Base-by-base conservation (phyloP, 495 filamentous ascomycete species). In the Podospora pseudocomata region DNA sequence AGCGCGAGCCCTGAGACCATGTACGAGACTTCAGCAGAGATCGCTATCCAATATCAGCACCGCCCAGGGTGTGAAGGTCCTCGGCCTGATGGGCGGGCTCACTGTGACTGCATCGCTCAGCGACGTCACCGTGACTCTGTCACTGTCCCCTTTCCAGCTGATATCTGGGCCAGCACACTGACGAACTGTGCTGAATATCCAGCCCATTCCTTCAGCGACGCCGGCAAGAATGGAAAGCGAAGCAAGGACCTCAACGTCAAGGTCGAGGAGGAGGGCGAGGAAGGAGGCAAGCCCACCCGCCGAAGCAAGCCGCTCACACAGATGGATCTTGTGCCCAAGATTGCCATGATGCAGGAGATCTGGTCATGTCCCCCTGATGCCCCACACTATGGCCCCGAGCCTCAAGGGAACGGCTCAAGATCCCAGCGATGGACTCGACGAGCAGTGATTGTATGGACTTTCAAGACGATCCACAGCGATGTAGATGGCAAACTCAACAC, bases 281-380 rank as follows among this genome's bases (percentile, higher is more conserved):
- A 68, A 18, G 62, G 44, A 16, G 30, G 61, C n/a, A 69, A 56
- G 19, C 39, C 64, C 19, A 53, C 54, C 26, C 19, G 61, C 16
- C 54, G 66, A 26, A 30, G 34, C n/a, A 70, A 34, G 34, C 70
- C 65, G 67, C 76, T 65, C 44, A 80, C 81, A 15, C 81, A 80
- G 27, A 83, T 81, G 71, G 81, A 83, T 27, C 74, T 85, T 18
- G 69, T 84, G 20, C 73, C 76, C 26, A 74, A 77, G 71, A 83
- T 83, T 15, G 80, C 80, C 69, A 85, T 84, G 82, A 77, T 82
- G 71, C 82, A 84, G 66, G 82, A 85, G 73, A 76, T 85, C 49
- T 84, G 73, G 76, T 84, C 81, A 1, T 74, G 77, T 3, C 73
- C 79, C 7, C 80, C 81, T 16, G 76, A 69, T 13, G 60, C 62